Percentiles rank a stretch among this genome's conserved stretches.
These are phyloP conservation scores for Calonectria leucothoes DNA, from an alignment of 2,329 filamentous ascomycete species.

Conservation along the genomic window DNA sequence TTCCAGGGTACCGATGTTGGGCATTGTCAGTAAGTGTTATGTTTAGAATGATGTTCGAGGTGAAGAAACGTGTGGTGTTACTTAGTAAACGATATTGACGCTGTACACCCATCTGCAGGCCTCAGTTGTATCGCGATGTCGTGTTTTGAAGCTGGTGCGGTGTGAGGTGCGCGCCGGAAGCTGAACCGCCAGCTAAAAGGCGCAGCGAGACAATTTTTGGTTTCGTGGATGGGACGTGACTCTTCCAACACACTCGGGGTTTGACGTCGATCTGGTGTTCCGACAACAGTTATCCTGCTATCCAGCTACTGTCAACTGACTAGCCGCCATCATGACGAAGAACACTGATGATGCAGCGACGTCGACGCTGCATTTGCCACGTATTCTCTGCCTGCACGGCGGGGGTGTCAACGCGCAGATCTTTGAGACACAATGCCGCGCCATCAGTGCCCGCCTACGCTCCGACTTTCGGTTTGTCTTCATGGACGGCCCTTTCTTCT, in stretches of 20 bases:
- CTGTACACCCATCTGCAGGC: not conserved
- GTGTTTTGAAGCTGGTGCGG: not conserved
- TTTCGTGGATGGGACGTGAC: not conserved
- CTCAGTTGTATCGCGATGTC: not conserved
- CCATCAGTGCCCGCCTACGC: constrained; percentile 58
- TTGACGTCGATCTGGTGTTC: not conserved
- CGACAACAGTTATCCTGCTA: not conserved
- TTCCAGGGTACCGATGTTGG: not conserved
- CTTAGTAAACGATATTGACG: not conserved
- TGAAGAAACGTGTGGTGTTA: not conserved
- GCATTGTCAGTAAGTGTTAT: not conserved
- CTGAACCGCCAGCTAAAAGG: not conserved
- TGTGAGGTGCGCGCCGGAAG: not conserved
- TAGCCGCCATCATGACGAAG: not conserved
- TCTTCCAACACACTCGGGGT: not conserved
- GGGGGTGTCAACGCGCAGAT: constrained; percentile 79
- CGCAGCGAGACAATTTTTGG: not conserved
- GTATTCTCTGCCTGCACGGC: constrained; percentile 85
- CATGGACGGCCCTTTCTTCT: constrained; percentile 75
- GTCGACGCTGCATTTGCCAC: constrained; percentile 58
- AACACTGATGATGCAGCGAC: constrained; percentile 8
- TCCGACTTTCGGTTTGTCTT: constrained; percentile 77
- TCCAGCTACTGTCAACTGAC: not conserved
- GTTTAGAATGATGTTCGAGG: not conserved
- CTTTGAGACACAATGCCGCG: constrained; percentile 76